Base-by-base conservation (phyloP, 768 basidiomycete species). In the Termitomyces titanicus region DNA sequence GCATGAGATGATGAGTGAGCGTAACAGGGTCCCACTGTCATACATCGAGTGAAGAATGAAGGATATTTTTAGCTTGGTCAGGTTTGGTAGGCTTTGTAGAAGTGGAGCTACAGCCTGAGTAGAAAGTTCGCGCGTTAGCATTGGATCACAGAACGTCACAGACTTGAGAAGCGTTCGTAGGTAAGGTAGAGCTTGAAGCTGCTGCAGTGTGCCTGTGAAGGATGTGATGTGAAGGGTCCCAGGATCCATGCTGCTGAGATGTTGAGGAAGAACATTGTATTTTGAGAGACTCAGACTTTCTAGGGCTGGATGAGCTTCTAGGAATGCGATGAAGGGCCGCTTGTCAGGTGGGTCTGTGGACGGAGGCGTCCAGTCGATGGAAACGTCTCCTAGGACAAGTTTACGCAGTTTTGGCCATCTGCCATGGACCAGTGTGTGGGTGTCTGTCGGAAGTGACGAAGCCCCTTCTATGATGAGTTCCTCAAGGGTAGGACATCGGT, bases 11-110 rank as follows among this genome's bases (percentile, higher is more conserved):
- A 83, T 80, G 54, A 91, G 77, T 3, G 85, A 83, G 43, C 85
- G 81, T 33, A 91, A 74, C 54, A 89, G 71, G 60, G 83, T 83
- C 25, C 82, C 84, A 62, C 85, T 85, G 60, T 91, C 88, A 63
- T 89, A 89, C 63, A 84, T 83, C 1, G 83, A 84, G 62, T 89
- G 85, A 47, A 90, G 77, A 37, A 80, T 78, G 64, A 90, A 90
- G 15, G 81, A 73, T 40, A 90, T 79, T 51, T 78, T 83, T 53
- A 91, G 74, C 38, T 82, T 78, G 12, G 73, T 77, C 24, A 91
- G 75, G 5, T 74, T 73, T 18, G 77, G 76, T 20, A 90, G 63
- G 46, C 77, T 77, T 55, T 80, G 75, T 24, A 91, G 76, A n/a
- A 87, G 71, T 35, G 76, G 74, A 3, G 84, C 79, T 2, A 90